These are phyloP conservation scores for Barbarea vulgaris DNA, from an alignment of 345 rosid genomes.

Conservation along the genomic window DNA sequence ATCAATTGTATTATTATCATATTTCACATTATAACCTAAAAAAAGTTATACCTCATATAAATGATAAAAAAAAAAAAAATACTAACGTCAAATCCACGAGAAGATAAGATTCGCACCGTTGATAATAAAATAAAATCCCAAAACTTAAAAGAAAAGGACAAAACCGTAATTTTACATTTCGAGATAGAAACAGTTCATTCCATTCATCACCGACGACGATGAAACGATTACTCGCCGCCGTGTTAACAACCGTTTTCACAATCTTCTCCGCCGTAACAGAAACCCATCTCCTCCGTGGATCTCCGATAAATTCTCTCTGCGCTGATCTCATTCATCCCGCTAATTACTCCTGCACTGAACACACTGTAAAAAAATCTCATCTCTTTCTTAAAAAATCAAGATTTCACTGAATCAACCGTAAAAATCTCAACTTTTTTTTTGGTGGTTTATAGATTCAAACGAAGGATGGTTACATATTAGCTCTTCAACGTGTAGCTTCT, in stretches of 20 bases:
- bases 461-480: constrained; percentile 75
- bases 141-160: neutral
- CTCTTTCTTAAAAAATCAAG: neutral
- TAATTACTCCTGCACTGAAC: constrained; percentile 78
- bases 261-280: constrained; percentile 18
- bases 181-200: neutral
- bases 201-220: constrained; percentile 23
- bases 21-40: too few relatives aligned
- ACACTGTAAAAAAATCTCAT: constrained; percentile 69
- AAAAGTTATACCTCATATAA: too few relatives aligned
- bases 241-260: neutral
- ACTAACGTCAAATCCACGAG: neutral
- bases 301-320: constrained; percentile 58
- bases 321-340: constrained; percentile 59
- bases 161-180: neutral
- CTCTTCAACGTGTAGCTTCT: constrained; percentile 80
- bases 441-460: constrained; percentile 59
- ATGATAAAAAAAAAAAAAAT: too few relatives aligned
- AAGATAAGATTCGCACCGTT: constrained; percentile 20
- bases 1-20: too few relatives aligned
- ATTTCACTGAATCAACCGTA: neutral
- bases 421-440: neutral
- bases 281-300: constrained; percentile 32
- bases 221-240: constrained; percentile 18
- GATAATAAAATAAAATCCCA: neutral